Evolutionary conservation across 441 rosid species (phyloP).

Genomic region (Euphorbia celastroides): DNA sequence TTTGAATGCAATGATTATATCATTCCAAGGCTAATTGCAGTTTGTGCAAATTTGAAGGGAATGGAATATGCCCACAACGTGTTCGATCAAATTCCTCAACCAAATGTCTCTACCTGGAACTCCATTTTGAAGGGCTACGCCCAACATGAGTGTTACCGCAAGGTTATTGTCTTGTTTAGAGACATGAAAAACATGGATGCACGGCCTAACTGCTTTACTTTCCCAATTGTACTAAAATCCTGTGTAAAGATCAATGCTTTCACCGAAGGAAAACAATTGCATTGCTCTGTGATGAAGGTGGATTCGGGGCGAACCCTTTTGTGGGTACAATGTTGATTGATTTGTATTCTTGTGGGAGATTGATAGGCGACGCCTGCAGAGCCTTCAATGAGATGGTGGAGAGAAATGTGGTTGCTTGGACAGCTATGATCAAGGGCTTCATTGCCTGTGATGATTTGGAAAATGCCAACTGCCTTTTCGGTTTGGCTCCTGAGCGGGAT

Average conservation of each 20-base stretch:
- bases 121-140: constrained; percentile 53
- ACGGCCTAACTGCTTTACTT: constrained; percentile 51
- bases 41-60: constrained; percentile 21
- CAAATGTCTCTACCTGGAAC: constrained; percentile 46
- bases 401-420: constrained; percentile 69
- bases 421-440: constrained; percentile 49
- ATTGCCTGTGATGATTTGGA: constrained; percentile 37
- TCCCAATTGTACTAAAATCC: constrained; percentile 52
- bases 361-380: constrained; percentile 35
- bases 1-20: constrained; percentile 35
- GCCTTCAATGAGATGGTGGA: constrained; percentile 55
- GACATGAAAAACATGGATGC: constrained; percentile 38
- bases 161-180: constrained; percentile 40
- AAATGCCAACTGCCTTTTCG: constrained; percentile 48
- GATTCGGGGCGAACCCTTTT: constrained; percentile 41
- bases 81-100: constrained; percentile 52
- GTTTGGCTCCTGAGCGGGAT: constrained; percentile 60
- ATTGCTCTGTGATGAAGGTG: constrained; percentile 51
- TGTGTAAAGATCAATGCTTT: constrained; percentile 36
- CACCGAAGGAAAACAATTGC: constrained; percentile 49
- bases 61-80: constrained; percentile 42
- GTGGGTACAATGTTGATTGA: constrained; percentile 55
- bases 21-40: constrained; percentile 37
- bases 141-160: constrained; percentile 21
- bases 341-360: constrained; percentile 44